Evolutionary conservation across 176 grass and related monocot genomes (phyloP), one percentile per base, ranked within the genome.

Genomic region (Zoysia pacifica): DNA sequence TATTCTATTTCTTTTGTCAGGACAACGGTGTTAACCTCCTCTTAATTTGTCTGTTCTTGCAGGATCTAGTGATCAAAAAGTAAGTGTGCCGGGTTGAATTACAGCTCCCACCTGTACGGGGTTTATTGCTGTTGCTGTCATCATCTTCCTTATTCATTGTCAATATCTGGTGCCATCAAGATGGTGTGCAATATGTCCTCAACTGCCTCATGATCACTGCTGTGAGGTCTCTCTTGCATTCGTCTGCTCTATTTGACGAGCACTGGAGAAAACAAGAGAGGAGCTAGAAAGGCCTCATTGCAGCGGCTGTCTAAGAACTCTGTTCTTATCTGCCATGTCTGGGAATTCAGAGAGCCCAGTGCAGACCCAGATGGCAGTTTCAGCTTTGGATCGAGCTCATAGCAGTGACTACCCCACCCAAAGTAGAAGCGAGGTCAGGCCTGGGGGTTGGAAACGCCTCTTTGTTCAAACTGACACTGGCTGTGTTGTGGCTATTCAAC

Each of bases 401-500:
- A 84, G 83, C 72, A 83, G 48, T 36, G 88, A 91, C 4, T 86
- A 78, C 62, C 80, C 71, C 62, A 44, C 10, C 13, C 84, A 86
- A 66, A 70, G 48, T 62, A 88, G 53, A 86, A 88, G 62, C 0
- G 72, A 86, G 1, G 73, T 40, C 51, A 91, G 63, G 69, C 9
- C 58, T 80, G 47, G 72, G 0, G 76, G 86, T 11, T 79, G 91
- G 88, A 94, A 90, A 69, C 91, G 88, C 49, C 54, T 91, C 28
- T 91, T 94, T 77, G 88, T 94, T 18, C 91, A 94, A 54, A 91
- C 88, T 14, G 88, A 94, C 36, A 82, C 62, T n/a, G 91, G 91
- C 4, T 86, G 81, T 46, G 91, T 91, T 7, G 52, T 89, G 61
- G 83, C 82, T 79, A 50, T 94, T 75, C 79, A 88, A 70, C 62